A percentile compares a stretch with the other conserved stretches of the same genome.
Conservation (phyloP, 73 alveolate species). For the Symbiodinium pilosum region DNA sequence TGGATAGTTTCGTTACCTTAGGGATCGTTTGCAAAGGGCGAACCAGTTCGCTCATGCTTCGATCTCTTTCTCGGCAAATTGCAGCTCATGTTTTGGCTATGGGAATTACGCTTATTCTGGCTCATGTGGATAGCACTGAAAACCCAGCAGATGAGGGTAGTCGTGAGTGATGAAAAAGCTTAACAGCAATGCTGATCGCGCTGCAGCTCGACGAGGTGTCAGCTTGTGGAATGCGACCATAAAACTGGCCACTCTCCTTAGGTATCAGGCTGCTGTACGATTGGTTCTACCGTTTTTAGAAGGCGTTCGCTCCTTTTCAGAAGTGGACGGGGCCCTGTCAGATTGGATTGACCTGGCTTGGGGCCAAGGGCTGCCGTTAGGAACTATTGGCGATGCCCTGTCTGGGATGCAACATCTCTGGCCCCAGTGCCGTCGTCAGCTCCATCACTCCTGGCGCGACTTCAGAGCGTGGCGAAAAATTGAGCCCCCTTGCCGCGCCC, state of each 20-base stretch:
- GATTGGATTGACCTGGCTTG: not conserved
- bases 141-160: slow-evolving; percentile 44
- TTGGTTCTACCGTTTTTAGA: not conserved
- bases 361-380: not conserved
- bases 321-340: not conserved
- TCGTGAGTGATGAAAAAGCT: not conserved
- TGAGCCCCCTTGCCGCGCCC: slow-evolving; percentile 15
- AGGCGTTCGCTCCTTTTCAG: not conserved
- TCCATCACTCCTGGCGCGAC: not conserved
- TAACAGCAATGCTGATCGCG: not conserved
- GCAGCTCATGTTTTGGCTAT: not conserved
- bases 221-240: not conserved
- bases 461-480: not conserved
- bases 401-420: not conserved
- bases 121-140: not conserved
- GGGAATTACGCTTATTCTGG: not conserved
- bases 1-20: not conserved
- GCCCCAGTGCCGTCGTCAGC: not conserved
- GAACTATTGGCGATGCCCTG: not conserved
- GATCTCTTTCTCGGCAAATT: not conserved
- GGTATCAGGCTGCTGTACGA: not conserved
- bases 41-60: not conserved
- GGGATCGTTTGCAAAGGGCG: slow-evolving; percentile 3
- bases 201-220: not conserved
- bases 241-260: not conserved